These are phyloP conservation scores for Termitomyces sp. DNA, from an alignment of 768 basidiomycete species.

Conservation along the genomic window DNA sequence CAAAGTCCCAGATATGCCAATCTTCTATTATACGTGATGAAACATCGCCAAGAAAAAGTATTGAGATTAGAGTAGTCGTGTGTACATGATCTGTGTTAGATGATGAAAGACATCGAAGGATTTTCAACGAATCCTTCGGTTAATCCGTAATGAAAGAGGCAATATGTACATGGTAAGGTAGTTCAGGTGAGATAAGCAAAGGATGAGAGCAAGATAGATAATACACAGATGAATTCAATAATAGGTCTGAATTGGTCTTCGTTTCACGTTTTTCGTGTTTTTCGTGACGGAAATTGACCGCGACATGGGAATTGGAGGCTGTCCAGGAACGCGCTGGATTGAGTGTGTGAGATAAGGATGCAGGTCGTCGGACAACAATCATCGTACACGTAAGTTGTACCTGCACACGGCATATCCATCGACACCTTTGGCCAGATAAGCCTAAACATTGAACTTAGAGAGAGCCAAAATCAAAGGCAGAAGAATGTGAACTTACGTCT, in stretches of 20 bases:
- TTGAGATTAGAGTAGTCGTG: not conserved
- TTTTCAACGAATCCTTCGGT: not conserved
- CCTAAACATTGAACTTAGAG: slow-evolving; percentile 17
- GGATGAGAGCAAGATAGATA: not conserved
- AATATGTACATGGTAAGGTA: not conserved
- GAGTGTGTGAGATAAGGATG: not conserved
- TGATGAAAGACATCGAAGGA: not conserved
- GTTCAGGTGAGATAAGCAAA: not conserved
- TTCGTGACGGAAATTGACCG: not conserved
- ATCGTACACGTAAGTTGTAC: slow-evolving; percentile 27
- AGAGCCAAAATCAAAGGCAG: not conserved
- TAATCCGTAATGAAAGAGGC: not conserved
- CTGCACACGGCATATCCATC: slow-evolving; percentile 31
- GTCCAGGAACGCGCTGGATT: slow-evolving; percentile 13
- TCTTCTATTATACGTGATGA: not conserved
- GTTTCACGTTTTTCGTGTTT: not conserved
- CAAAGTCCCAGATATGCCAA: not conserved
- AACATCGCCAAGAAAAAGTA: not conserved
- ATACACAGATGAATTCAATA: not conserved
- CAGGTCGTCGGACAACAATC: not conserved
- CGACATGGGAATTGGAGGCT: slow-evolving; percentile 6
- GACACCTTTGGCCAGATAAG: slow-evolving; percentile 26
- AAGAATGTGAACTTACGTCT: slow-evolving; percentile 22
- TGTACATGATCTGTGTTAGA: not conserved
- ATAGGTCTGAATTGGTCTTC: not conserved